Conservation (phyloP, 805 yeast species). For the Candida nanaspora region DNA sequence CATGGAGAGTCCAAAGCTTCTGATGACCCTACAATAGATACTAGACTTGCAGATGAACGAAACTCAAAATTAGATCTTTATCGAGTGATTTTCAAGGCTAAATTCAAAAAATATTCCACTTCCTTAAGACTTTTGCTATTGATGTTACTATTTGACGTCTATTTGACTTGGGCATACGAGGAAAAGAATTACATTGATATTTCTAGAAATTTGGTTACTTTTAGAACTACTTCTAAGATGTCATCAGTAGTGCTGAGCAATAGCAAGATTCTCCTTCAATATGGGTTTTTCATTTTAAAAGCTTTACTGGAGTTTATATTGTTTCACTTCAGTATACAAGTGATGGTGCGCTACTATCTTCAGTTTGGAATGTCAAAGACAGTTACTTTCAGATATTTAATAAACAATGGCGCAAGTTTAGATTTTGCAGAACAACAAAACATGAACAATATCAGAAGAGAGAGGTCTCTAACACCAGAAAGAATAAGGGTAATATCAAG, state of each 20-base stretch:
- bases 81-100: too few relatives aligned
- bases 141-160: constrained; percentile 76
- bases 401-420: not conserved
- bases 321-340: constrained; percentile 23
- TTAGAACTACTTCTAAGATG: constrained; percentile 16
- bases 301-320: constrained; percentile 31
- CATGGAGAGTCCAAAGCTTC: too few relatives aligned
- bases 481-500: not conserved
- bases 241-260: constrained; percentile 22
- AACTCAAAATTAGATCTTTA: too few relatives aligned
- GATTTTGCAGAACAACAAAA: too few relatives aligned
- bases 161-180: constrained; percentile 85
- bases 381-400: constrained; percentile 10
- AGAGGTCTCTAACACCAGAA: not conserved
- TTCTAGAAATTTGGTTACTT: not conserved
- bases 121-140: constrained; percentile 48
- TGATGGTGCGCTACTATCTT: constrained; percentile 23
- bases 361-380: constrained; percentile 22
- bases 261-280: constrained; percentile 41
- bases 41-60: not conserved
- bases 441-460: not conserved
- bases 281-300: constrained; percentile 45
- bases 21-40: not conserved
- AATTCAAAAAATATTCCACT: constrained; percentile 7
- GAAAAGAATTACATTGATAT: constrained; percentile 44